Base-by-base conservation (phyloP, 2,329 filamentous ascomycete species). In the Epichloe festucae region DNA sequence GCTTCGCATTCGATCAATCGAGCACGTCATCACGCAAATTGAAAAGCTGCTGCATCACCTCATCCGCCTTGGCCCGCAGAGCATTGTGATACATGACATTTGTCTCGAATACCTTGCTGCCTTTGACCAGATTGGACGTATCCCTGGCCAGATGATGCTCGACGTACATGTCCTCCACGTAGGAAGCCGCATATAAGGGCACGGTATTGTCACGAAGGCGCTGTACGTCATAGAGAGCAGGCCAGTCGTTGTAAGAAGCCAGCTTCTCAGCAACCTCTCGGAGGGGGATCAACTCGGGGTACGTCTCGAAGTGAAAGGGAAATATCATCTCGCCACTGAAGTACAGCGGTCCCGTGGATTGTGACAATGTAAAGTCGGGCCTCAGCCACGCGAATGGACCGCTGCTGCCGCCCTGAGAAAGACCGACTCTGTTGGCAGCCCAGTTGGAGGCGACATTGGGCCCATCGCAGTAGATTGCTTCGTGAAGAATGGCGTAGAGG, bases 261-360 rank as follows among this genome's bases (percentile, higher is more conserved):
- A 96, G 73, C 21, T 82, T 73, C 8, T 90, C 72, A 0, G 88
- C 89, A 0, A 82, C 84, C 11, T 79, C 72, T 51, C 77, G 77
- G 46, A 97, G 68, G 52, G 79, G 72, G n/a, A 70, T 70, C 19
- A 97, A 78, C 65, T 94, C 89, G 1, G 80, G 73, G 61, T 88
- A 91, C 15, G 84, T 84, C 39, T 89, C 81, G 58, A 95, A 90
- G 75, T 90, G 86, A 87, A 85, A 1, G 86, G 84, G 65, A 65
- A 82, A 95, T 48, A 95, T 79, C 89, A 95, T 96, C 70, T 97
- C 91, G 54, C 90, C 89, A 0, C 87, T 89, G 69, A 96, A 95
- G 66, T 78, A 86, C 21, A 93, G 71, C 0, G 84, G 82, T 2
- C 70, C 63, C 5, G 14, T 40, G 14, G 50, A 43, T 2, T 49